Conservation (phyloP, 371 early-diverging fungal species). For the Batkoa obscura region DNA sequence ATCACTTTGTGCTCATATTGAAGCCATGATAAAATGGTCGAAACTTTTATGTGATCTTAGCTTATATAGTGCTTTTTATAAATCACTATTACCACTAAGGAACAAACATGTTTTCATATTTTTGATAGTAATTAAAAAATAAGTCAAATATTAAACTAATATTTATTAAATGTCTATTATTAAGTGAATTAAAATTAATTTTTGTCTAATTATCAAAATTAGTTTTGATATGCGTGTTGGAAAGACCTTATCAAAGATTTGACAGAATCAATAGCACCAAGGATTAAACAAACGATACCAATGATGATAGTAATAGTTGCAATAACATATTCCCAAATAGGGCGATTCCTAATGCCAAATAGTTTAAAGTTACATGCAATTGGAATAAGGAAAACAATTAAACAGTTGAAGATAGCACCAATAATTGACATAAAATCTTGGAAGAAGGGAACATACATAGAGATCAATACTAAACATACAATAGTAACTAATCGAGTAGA, state of each 20-base stretch:
- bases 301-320: conserved; percentile 34
- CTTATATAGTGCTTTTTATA: too few relatives aligned
- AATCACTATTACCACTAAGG: too few relatives aligned
- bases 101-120: too few relatives aligned
- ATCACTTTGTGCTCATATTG: too few relatives aligned
- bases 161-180: too few relatives aligned
- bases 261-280: conserved; percentile 56
- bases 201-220: too few relatives aligned
- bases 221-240: too few relatives aligned
- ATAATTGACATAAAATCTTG: conserved; percentile 59
- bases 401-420: conserved; percentile 56
- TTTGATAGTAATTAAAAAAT: too few relatives aligned
- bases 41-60: too few relatives aligned
- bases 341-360: conserved; percentile 37
- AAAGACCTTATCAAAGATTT: conserved; percentile 14
- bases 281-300: conserved; percentile 45
- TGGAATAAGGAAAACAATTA: conserved; percentile 64
- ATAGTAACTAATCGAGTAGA: conserved; percentile 33
- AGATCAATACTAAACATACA: conserved; percentile 27
- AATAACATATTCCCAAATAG: conserved; percentile 29
- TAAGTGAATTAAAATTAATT: too few relatives aligned
- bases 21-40: too few relatives aligned
- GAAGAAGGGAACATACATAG: conserved; percentile 55
- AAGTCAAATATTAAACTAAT: too few relatives aligned
- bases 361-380: conserved; percentile 56